Conservation (phyloP, 345 rosid genomes). For the Syzygium aromaticum region DNA sequence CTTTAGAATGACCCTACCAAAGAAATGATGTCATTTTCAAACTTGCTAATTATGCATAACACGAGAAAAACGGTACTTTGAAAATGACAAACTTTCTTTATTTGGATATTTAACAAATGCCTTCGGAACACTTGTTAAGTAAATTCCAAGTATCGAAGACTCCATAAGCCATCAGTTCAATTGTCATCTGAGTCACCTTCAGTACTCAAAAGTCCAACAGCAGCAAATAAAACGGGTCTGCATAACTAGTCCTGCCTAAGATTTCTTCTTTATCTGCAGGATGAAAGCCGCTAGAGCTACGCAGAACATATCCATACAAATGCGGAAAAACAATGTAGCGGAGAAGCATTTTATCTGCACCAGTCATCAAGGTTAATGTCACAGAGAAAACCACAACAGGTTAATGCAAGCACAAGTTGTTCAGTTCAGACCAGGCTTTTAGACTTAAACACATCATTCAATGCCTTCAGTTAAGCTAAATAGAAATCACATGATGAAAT, state of each 20-base stretch:
- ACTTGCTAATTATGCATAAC: no score
- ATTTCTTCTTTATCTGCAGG: not conserved
- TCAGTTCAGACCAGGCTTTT: not conserved
- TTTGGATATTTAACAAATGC: not conserved
- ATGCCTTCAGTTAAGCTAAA: not conserved
- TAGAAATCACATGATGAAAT: not conserved
- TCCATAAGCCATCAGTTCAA: not conserved
- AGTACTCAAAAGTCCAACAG: not conserved
- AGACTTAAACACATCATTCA: not conserved
- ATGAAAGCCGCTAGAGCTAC: not conserved
- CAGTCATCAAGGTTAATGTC: not conserved
- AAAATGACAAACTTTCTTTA: not conserved
- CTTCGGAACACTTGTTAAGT: not conserved
- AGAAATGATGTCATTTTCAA: no score
- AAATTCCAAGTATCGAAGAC: not conserved
- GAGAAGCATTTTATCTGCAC: not conserved
- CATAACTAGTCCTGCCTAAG: not conserved
- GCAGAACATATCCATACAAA: not conserved
- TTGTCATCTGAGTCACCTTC: not conserved
- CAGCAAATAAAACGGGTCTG: not conserved
- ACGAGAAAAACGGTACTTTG: not conserved
- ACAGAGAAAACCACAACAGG: not conserved
- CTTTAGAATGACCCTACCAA: no score
- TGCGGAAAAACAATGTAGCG: not conserved
- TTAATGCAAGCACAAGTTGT: not conserved